These are phyloP conservation scores for Blechomonas ayalai DNA, from an alignment of 208 protist species.

Conservation along the genomic window DNA sequence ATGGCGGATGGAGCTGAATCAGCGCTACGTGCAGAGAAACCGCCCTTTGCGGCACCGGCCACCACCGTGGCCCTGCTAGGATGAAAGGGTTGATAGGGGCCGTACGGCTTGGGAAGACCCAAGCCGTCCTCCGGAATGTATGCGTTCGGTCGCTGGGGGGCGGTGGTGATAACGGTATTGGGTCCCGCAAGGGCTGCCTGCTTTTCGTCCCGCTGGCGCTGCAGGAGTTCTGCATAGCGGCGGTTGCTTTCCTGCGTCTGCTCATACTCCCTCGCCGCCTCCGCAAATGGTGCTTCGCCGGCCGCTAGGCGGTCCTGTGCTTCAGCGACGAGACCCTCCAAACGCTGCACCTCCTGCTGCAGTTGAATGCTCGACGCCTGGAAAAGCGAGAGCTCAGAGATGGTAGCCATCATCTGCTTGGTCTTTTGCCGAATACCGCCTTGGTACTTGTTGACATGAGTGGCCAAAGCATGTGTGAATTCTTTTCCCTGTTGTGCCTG, in stretches of 20 bases:
- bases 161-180: conserved; percentile 46
- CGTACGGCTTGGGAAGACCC: conserved; percentile 81
- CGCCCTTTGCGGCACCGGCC: conserved; percentile 1
- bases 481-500: conserved; percentile 84
- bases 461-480: conserved; percentile 89
- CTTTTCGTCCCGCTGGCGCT: conserved; percentile 33
- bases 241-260: conserved; percentile 46
- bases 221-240: conserved; percentile 49
- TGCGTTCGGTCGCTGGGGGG: conserved; percentile 75
- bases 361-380: conserved; percentile 89
- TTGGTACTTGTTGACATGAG: conserved; percentile 92
- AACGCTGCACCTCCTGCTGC: conserved; percentile 78
- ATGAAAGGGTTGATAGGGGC: conserved; percentile 64
- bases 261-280: conserved; percentile 73
- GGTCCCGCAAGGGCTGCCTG: conserved; percentile 8
- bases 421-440: conserved; percentile 81
- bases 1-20: too few relatives aligned
- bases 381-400: conserved; percentile 95
- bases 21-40: conserved; percentile 1
- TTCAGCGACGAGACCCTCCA: conserved; percentile 72
- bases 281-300: conserved; percentile 76
- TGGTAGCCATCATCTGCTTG: conserved; percentile 93
- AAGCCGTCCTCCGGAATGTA: conserved; percentile 89
- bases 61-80: conserved; percentile 15
- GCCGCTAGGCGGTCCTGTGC: conserved; percentile 64